A percentile compares a stretch with the other conserved stretches of the same genome.
These are phyloP conservation scores for Monilinia fructigena DNA, from an alignment of 2,329 filamentous ascomycete genomes.

Conservation along the genomic window DNA sequence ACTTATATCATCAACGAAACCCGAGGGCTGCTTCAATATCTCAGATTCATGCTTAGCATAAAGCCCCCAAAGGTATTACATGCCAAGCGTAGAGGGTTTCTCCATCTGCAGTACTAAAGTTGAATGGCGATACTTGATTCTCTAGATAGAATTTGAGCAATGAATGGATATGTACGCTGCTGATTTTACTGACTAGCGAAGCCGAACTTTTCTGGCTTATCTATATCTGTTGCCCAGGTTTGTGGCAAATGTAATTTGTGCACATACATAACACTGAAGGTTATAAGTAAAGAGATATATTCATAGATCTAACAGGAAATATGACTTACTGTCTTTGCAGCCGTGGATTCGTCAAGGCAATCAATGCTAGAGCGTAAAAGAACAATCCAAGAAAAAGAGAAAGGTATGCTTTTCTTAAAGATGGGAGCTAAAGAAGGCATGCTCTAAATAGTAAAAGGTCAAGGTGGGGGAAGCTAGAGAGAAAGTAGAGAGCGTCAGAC, in stretches of 20 bases:
- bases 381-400: conserved; percentile 58
- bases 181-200: conserved; percentile 65
- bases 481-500: not conserved
- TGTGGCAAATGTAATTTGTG: conserved; percentile 68
- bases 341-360: conserved; percentile 62
- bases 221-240: conserved; percentile 67
- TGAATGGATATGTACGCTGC: not conserved
- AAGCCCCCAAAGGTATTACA: conserved; percentile 72
- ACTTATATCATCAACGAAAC: conserved; percentile 50
- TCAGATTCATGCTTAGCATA: conserved; percentile 70
- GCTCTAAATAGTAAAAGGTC: not conserved
- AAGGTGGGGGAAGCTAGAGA: conserved; percentile 14
- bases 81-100: conserved; percentile 88
- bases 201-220: conserved; percentile 77
- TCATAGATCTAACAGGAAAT: not conserved
- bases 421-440: conserved; percentile 44
- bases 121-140: conserved; percentile 87
- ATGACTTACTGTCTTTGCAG: conserved; percentile 75
- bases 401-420: conserved; percentile 48
- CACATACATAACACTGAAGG: conserved; percentile 68
- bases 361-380: conserved; percentile 66
- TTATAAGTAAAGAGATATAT: conserved; percentile 6
- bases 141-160: conserved; percentile 47
- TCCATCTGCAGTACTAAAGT: conserved; percentile 69
- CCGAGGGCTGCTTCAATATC: conserved; percentile 51